Evolutionary conservation across 2,329 filamentous ascomycete genomes (phyloP).

Genomic region (Hypoxylon sp.): DNA sequence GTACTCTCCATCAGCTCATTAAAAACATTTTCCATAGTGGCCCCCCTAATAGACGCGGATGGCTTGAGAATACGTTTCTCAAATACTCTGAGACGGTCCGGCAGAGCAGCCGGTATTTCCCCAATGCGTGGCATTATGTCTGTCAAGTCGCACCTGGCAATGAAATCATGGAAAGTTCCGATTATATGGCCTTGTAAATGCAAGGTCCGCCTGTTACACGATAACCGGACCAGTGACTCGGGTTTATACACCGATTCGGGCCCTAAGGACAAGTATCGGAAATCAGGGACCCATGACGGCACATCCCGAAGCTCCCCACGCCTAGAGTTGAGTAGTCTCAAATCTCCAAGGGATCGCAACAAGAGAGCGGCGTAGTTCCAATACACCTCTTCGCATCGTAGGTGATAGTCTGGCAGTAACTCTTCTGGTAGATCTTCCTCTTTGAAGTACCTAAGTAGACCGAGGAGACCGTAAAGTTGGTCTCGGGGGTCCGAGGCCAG

Average conservation of each 20-base stretch:
- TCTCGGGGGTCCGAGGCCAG: conserved; percentile 22
- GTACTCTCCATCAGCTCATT: neutral
- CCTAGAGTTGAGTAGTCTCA: conserved; percentile 24
- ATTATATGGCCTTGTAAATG: conserved; percentile 26
- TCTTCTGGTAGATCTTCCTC: conserved; percentile 30
- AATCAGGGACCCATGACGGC: conserved; percentile 44
- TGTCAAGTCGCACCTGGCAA: neutral
- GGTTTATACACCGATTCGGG: neutral
- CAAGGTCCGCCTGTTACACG: conserved; percentile 29
- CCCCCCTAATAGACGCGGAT: conserved; percentile 13
- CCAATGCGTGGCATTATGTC: neutral
- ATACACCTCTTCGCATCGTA: conserved; percentile 32
- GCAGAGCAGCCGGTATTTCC: conserved; percentile 5
- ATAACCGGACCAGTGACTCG: conserved; percentile 17
- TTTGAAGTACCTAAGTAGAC: conserved; percentile 17
- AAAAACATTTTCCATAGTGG: conserved; percentile 15
- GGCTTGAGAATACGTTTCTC: conserved; percentile 27
- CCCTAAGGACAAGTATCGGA: conserved; percentile 17
- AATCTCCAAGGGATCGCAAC: conserved; percentile 15
- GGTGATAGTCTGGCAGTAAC: conserved; percentile 34
- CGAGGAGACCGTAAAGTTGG: conserved; percentile 35
- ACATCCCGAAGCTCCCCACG: conserved; percentile 14
- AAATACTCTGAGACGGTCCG: neutral
- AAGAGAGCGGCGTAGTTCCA: conserved; percentile 39
- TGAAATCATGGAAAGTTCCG: conserved; percentile 8